Percentiles rank a stretch among this genome's conserved stretches.
Conservation (phyloP, 768 basidiomycete genomes). For the Tulasnella sp. region DNA sequence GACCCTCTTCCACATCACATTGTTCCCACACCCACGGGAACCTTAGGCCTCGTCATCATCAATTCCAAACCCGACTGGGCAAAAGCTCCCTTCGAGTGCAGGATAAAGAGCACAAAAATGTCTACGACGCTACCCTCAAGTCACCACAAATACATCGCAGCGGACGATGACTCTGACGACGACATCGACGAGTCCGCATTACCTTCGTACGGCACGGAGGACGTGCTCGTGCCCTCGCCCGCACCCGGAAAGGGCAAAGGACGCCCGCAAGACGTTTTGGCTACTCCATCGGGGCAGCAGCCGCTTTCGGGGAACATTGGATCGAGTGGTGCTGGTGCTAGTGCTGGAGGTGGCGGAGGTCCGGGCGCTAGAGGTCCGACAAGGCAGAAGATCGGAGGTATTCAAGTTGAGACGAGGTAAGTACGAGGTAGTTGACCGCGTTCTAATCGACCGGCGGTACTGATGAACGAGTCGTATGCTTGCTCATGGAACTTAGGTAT, state of each 20-base stretch:
- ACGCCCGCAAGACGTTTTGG: slow-evolving; percentile 31
- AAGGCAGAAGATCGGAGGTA: slow-evolving; percentile 73
- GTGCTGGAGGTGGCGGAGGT: slow-evolving; percentile 33
- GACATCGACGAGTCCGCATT: slow-evolving; percentile 79
- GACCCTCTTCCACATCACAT: background rate
- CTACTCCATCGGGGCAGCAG: slow-evolving; percentile 52
- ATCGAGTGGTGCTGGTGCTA: background rate
- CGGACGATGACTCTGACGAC: slow-evolving; percentile 62
- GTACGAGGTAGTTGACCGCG: slow-evolving; percentile 29
- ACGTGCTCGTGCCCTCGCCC: slow-evolving; percentile 35
- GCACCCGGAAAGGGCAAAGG: slow-evolving; percentile 63
- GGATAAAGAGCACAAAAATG: no score
- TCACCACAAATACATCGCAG: slow-evolving; percentile 33
- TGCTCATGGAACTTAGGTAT: slow-evolving; percentile 48
- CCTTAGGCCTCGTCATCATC: background rate
- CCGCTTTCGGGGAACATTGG: slow-evolving; percentile 73
- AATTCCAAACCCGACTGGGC: background rate
- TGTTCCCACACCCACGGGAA: background rate
- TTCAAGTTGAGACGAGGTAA: slow-evolving; percentile 84
- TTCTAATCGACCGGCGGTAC: background rate
- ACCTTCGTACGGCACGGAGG: slow-evolving; percentile 64
- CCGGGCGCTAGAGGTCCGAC: slow-evolving; percentile 42
- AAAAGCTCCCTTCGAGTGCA: background rate
- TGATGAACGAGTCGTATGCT: background rate
- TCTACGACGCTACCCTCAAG: slow-evolving; percentile 15